phyloP scores from a whole-genome alignment of 805 yeast genomes.

The Ogataea salicorniae region DNA sequence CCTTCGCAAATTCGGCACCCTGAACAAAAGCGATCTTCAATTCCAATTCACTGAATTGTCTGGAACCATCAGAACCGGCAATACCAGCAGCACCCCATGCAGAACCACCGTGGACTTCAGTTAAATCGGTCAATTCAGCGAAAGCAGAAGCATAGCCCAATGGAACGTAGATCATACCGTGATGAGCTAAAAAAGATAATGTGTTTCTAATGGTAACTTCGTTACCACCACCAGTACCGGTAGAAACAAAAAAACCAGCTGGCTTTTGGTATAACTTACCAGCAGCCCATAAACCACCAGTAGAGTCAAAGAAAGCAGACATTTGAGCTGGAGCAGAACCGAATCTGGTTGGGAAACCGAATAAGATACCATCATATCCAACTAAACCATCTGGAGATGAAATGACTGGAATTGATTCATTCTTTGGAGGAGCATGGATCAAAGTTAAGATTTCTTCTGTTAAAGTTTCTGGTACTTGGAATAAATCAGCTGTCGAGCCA shows the following conservation, averaged over 20 bases:
- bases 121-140: constrained; percentile 47
- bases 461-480: constrained; percentile 74
- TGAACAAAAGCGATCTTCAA: constrained; percentile 57
- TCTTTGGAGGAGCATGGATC: constrained; percentile 63
- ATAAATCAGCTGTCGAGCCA: constrained; percentile 65
- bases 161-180: constrained; percentile 77
- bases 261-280: constrained; percentile 73
- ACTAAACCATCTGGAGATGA: constrained; percentile 46
- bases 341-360: constrained; percentile 83
- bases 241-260: constrained; percentile 66
- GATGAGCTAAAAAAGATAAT: constrained; percentile 65
- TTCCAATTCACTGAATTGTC: constrained; percentile 61
- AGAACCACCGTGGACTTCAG: constrained; percentile 73
- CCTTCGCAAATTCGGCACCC: constrained; percentile 59
- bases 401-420: constrained; percentile 55
- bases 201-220: constrained; percentile 65
- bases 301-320: constrained; percentile 69
- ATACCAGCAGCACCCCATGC: constrained; percentile 85
- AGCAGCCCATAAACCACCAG: constrained; percentile 75
- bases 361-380: constrained; percentile 72
- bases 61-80: constrained; percentile 75
- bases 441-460: constrained; percentile 48
- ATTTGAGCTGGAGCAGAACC: constrained; percentile 80
- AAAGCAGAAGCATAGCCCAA: constrained; percentile 62
- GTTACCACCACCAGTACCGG: constrained; percentile 84